Conservation (phyloP, 2,329 filamentous ascomycete species). For the Ophiostoma himal-ulmi region DNA sequence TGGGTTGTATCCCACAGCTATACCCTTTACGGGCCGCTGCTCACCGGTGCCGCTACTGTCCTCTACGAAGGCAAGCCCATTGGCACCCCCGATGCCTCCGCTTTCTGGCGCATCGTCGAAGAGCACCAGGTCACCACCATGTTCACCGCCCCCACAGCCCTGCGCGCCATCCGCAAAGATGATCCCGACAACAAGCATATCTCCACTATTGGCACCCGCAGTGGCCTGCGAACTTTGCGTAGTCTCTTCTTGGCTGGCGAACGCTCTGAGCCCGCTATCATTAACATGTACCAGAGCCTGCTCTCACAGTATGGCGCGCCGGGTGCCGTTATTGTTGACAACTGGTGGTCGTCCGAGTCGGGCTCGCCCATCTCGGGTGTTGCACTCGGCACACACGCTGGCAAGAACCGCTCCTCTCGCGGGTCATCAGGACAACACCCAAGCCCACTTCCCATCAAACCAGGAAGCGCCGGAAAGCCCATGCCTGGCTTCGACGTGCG, state of each 20-base stretch:
- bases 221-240: conserved; percentile 64
- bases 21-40: conserved; percentile 81
- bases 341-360: conserved; percentile 57
- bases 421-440: conserved; percentile 32
- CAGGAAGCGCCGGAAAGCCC: conserved; percentile 82
- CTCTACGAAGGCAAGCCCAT: conserved; percentile 93
- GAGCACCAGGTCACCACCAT: conserved; percentile 79
- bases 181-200: conserved; percentile 70
- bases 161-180: conserved; percentile 80
- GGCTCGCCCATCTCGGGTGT: conserved; percentile 55
- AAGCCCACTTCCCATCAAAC: conserved; percentile 55
- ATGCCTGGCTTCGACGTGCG: conserved; percentile 89
- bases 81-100: conserved; percentile 78
- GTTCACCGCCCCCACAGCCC: conserved; percentile 81
- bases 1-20: conserved; percentile 80
- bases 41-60: conserved; percentile 78
- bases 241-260: conserved; percentile 85
- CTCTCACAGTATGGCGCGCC: conserved; percentile 59
- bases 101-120: conserved; percentile 81
- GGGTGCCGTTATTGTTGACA: conserved; percentile 54
- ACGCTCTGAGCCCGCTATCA: conserved; percentile 78
- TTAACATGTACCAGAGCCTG: conserved; percentile 73
- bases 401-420: conserved; percentile 42
- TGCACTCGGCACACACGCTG: conserved; percentile 49
- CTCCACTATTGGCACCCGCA: conserved; percentile 55